Evolutionary conservation across 2,329 filamentous ascomycete genomes (phyloP), one percentile per base, ranked within the genome.

Genomic region (Peltaster fructicola): DNA sequence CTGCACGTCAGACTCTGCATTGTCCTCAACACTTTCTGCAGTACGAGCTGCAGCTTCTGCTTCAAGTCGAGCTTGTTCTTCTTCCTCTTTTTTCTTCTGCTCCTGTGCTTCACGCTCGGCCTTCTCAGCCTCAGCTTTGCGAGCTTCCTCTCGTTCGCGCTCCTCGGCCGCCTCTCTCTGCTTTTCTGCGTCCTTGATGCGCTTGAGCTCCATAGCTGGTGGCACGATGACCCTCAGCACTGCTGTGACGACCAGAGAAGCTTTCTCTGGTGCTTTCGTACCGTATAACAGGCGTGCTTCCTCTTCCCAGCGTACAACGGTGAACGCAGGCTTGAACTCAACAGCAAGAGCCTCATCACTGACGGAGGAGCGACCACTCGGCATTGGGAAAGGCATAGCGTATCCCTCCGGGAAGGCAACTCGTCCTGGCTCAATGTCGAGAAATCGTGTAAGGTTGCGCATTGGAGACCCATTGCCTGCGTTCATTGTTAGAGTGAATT

Each of bases 211-310:
- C 31, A 92, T 73, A 6, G 85, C 84, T 12, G 78, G 73, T 19
- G 88, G 88, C 3, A 85, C 73, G 32, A 98, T 65, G 19, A 71
- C 54, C 21, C 68, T 72, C 19, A 81, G 58, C 14, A 98, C 65
- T 2, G 69, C 64, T 36, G 68, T 73, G 34, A 73, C 54, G 9
- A 91, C 60, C 26, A 68, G 67, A 31, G 66, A 60, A 3, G 72
- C 65, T 44, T 77, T 77, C 23, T 92, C 82, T 3, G 66, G 46
- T 25, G 73, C 65, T 23, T 55, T 61, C 12, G 59, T 53, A 14
- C 78, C 77, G 49, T 88, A 95, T 1, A 95, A 63, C 48, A 98
- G 72, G 34, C 75, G 73, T 6, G 82, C 74, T 49, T 95, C 90
- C 44, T 93, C 81, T 44, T 78, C 69, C 74, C 90, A 98, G 32